Base-by-base conservation (phyloP, 805 yeast genomes). In the Clavispora asparagi region DNA sequence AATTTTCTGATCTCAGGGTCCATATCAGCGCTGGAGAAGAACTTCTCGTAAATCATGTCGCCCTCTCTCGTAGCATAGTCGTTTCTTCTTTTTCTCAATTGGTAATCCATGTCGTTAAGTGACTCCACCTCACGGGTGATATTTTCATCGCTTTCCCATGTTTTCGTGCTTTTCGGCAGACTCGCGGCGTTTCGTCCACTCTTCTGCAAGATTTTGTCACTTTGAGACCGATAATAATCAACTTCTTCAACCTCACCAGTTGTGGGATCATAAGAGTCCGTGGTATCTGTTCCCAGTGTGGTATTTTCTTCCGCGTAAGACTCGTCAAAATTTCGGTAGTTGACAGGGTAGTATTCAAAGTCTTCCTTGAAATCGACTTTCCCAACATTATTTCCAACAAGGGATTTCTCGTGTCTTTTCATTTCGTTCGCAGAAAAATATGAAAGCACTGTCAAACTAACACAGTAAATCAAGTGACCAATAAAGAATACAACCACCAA, bases 11-110 rank as follows among this genome's bases (percentile, higher is more conserved):
- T 73, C 50, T 77, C 83, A 0, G 78, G 77, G 55, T 78, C 83
- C 28, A 77, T 76, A 13, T 64, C 64, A 17, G 64, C 64, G 45
- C 74, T 64, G 16, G 58, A 56, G 39, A 68, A 64, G 50, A 63
- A 70, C 40, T 71, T 71, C 38, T 68, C 64, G 54, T 67, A 76
- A 47, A 79, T 78, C 29, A 70, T 53, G 57, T 82, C 87, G 1
- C 79, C 82, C 56, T 82, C 87, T 48, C 87, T 65, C 1, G 76
- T 75, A 0, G 83, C 75, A 59, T 81, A 81, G 57, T 82, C 83
- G 10, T 63, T 72, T 16, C 53, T 46, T 30, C 51, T 56, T 40
- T 25, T 33, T 33, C 37, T 33, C 25, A 33, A 33, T 17, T 33
- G 37, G 9, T 33, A 33, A 4, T 33, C 37, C n/a, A 9, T 33